Evolutionary conservation across 2,329 filamentous ascomycete species (phyloP).

Genomic region (Fusarium mexicanum): DNA sequence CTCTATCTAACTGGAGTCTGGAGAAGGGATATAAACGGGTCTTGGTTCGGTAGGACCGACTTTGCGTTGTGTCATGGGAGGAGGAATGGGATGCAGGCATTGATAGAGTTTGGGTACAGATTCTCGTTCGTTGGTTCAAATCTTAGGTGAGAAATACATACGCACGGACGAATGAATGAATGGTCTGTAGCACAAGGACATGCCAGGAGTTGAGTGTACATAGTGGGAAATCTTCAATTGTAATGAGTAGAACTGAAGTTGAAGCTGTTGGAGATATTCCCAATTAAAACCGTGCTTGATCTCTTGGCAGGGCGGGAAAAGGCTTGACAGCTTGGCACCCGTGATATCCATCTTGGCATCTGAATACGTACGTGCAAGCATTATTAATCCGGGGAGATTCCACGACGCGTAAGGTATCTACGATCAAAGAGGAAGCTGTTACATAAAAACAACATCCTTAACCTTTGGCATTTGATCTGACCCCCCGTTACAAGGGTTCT

Average conservation of each 20-base stretch:
- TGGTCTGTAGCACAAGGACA: background rate
- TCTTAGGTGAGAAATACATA: background rate
- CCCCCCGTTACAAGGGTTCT: background rate
- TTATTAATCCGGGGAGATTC: background rate
- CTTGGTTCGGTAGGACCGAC: background rate
- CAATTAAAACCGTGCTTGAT: slow-evolving; percentile 14
- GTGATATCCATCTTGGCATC: slow-evolving; percentile 7
- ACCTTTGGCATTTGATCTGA: too few species aligned
- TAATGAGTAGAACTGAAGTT: background rate
- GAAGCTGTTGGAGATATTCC: background rate
- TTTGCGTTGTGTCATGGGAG: background rate
- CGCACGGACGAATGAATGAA: background rate
- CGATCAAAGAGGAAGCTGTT: background rate
- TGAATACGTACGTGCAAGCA: background rate
- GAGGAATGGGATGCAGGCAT: slow-evolving; percentile 6
- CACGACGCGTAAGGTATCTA: background rate
- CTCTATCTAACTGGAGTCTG: slow-evolving; percentile 6
- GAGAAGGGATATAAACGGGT: background rate
- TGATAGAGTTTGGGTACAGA: slow-evolving; percentile 1
- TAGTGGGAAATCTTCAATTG: background rate
- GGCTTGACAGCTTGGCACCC: slow-evolving; percentile 18
- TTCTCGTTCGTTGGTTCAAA: background rate
- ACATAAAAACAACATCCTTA: background rate
- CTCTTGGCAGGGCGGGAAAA: slow-evolving; percentile 12
- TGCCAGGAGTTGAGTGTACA: background rate